Conservation (phyloP, 495 filamentous ascomycete species). For the Rostrohypoxylon terebratum region DNA sequence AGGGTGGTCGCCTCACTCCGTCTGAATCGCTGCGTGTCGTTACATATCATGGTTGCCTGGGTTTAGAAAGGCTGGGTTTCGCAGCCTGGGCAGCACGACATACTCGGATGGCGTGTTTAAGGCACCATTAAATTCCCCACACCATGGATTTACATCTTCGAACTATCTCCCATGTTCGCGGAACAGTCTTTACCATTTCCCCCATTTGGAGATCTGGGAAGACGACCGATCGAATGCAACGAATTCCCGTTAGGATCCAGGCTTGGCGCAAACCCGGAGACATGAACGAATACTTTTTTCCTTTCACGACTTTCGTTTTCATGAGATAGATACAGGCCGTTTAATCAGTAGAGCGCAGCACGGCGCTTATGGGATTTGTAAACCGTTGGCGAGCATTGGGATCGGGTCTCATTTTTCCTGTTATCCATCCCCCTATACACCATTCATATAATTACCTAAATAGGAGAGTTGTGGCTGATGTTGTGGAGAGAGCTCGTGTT, state of each 20-base stretch:
- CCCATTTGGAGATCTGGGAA: slow-evolving; percentile 21
- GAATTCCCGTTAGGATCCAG: slow-evolving; percentile 34
- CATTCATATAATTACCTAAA: slow-evolving; percentile 50
- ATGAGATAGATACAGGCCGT: slow-evolving; percentile 53
- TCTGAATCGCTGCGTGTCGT: slow-evolving; percentile 25
- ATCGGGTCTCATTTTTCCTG: slow-evolving; percentile 47
- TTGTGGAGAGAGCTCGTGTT: slow-evolving; percentile 5
- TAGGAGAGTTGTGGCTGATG: slow-evolving; percentile 19
- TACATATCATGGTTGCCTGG: slow-evolving; percentile 25
- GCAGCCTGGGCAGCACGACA: slow-evolving; percentile 1
- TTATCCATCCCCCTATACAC: slow-evolving; percentile 49
- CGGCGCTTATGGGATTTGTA: slow-evolving; percentile 50
- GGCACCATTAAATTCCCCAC: slow-evolving; percentile 2
- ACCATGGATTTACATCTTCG: slow-evolving; percentile 15
- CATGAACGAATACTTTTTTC: slow-evolving; percentile 47
- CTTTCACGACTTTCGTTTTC: slow-evolving; percentile 53
- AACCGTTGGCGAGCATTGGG: slow-evolving; percentile 52
- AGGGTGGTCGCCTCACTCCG: slow-evolving; percentile 26
- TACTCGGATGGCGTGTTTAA: slow-evolving; percentile 7
- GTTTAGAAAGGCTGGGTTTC: slow-evolving; percentile 15
- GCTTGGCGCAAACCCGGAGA: slow-evolving; percentile 42
- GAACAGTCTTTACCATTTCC: slow-evolving; percentile 27
- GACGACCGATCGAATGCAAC: slow-evolving; percentile 27
- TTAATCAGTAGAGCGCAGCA: slow-evolving; percentile 53
- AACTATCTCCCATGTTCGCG: slow-evolving; percentile 13